Evolutionary conservation across 1,284 basidiomycete species (phyloP).

Genomic region (Ustilago loliicola): DNA sequence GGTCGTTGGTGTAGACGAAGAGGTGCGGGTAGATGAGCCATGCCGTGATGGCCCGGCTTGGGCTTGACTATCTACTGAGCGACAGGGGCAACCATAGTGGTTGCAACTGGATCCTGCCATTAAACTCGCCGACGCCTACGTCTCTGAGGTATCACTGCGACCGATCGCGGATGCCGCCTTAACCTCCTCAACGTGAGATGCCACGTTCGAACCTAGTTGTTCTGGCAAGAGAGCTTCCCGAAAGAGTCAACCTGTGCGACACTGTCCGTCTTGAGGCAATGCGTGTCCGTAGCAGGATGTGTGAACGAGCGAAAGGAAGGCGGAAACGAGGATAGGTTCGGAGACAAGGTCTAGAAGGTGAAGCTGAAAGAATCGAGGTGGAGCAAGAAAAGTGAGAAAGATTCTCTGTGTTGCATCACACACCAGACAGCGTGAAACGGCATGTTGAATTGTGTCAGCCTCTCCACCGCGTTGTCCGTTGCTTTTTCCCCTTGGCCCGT

Average conservation of each 20-base stretch:
- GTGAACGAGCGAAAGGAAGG: no score
- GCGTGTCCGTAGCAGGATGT: background rate
- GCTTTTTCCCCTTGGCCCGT: background rate
- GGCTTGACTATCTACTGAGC: conserved; percentile 1
- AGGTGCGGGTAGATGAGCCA: background rate
- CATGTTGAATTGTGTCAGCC: background rate
- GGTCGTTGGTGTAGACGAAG: background rate
- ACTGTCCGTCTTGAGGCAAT: background rate
- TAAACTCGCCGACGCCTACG: background rate
- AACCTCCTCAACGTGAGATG: background rate
- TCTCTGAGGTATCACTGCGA: background rate
- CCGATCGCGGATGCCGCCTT: background rate
- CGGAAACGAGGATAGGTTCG: background rate
- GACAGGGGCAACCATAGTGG: conserved; percentile 43
- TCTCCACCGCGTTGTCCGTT: background rate
- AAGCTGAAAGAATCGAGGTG: background rate
- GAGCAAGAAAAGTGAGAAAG: background rate
- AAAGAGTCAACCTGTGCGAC: background rate
- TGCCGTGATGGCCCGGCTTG: conserved; percentile 41
- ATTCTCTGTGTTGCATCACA: conserved; percentile 1
- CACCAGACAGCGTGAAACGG: background rate
- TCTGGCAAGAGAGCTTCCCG: background rate
- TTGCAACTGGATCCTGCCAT: conserved; percentile 33
- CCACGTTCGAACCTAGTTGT: background rate
- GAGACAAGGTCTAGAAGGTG: background rate